Conservation (phyloP, 768 basidiomycete genomes). For the Termitomyces sp. region DNA sequence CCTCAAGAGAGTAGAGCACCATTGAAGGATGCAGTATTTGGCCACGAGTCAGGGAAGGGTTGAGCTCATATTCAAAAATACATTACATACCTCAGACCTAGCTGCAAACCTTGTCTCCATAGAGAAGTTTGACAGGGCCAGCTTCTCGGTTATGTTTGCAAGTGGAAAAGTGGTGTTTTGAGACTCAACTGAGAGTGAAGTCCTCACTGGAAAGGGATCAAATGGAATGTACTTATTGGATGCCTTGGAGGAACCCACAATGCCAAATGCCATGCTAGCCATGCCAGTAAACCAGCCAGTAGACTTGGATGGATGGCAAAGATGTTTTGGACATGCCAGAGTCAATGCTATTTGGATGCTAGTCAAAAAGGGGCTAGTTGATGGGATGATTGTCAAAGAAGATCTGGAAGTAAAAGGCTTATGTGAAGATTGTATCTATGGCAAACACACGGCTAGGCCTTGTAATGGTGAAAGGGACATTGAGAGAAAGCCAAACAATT, state of each 20-base stretch:
- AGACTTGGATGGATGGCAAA: not conserved
- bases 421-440: not conserved
- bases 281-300: not conserved
- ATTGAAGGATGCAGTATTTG: not conserved
- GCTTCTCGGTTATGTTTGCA: not conserved
- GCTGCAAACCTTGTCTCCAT: not conserved
- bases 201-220: not conserved
- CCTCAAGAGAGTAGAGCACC: not conserved
- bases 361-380: not conserved
- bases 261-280: no score
- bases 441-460: not conserved
- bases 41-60: no score
- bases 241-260: no score
- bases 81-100: not conserved
- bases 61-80: not conserved
- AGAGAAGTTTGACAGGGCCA: not conserved
- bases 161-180: not conserved
- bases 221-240: not conserved
- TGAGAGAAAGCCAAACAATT: not conserved
- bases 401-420: not conserved
- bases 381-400: not conserved
- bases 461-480: no score
- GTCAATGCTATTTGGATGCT: not conserved
- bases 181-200: fast-evolving
- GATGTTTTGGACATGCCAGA: not conserved